phyloP scores from a whole-genome alignment of 306 rosid genomes.

The Styphnolobium japonicum region DNA sequence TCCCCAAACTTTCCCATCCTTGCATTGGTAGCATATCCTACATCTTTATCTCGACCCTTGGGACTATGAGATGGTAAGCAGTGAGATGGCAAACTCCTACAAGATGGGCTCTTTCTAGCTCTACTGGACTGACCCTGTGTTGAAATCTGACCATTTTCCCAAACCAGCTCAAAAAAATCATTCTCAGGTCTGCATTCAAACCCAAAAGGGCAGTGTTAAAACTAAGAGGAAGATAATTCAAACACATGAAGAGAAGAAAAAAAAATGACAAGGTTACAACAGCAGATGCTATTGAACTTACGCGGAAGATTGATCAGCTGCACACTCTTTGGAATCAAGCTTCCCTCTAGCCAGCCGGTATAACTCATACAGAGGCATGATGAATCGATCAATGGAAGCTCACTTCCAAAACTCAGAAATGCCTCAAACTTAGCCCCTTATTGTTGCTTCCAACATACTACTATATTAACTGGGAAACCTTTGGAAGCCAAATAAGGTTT shows the following conservation, averaged over 20 bases:
- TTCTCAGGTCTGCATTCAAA: conserved; percentile 62
- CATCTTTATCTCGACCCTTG: conserved; percentile 58
- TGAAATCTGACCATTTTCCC: conserved; percentile 87
- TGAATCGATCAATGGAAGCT: conserved; percentile 29
- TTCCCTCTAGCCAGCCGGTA: conserved; percentile 63
- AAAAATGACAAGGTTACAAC: background rate
- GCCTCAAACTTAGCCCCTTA: conserved; percentile 32
- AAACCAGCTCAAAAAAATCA: conserved; percentile 82
- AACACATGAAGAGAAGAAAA: background rate
- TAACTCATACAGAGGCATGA: conserved; percentile 88
- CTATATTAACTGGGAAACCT: conserved; percentile 24
- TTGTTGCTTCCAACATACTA: conserved; percentile 37
- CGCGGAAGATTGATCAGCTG: conserved; percentile 52
- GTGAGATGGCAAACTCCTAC: conserved; percentile 54
- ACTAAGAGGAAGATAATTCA: conserved; percentile 5
- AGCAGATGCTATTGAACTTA: conserved; percentile 44
- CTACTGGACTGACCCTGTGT: conserved; percentile 76
- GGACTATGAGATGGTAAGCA: conserved; percentile 62
- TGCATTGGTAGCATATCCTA: conserved; percentile 38
- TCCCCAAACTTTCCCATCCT: conserved; percentile 61
- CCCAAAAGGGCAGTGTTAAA: conserved; percentile 15
- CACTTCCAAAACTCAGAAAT: conserved; percentile 30
- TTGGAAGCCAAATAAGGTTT: conserved; percentile 20
- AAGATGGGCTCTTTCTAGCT: conserved; percentile 57
- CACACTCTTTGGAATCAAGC: conserved; percentile 49